Base-by-base conservation (phyloP, 108 stramenopile genomes). In the Chaetoceros muelleri region DNA sequence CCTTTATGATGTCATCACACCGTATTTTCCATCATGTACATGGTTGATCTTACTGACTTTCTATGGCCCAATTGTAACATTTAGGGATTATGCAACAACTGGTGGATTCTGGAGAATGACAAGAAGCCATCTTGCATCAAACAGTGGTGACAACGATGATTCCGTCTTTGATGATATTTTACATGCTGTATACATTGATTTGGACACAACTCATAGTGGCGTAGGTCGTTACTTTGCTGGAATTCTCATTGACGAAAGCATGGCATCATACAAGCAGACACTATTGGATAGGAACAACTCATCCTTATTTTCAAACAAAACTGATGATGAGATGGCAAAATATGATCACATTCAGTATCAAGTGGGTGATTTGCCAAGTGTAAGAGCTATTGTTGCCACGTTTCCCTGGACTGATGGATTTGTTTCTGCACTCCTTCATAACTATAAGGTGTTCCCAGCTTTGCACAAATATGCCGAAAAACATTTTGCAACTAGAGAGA, bases 391-490 rank as follows among this genome's bases (percentile, higher is more conserved):
- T 30, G 70, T 74, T 28, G 68, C 67, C 2, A 65, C 73, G 48
- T 85, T 87, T 59, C 79, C 82, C 10, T 76, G 66, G 55, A 84
- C 84, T 3, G 66, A 68, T 59, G 90, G 90, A 25, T 74, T 75
- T 45, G 73, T 75, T 45, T 92, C 90, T 28, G 62, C 72, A 7
- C 27, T 92, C 45, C 50, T 87, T 18, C 54, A 68, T 20, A 64
- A 69, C 31, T 83, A 70, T 66, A 84, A 84, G 75, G 82, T 87
- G 56, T 29, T 92, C 54, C 90, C 85, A 5, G 71, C 74, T 17
- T 66, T 87, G 65, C 73, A 65, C 52, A 64, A 77, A 48, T 66
- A 85, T 49, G 75, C 73, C 10, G 53, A 55, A 27, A 59, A 77
- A 48, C 53, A 69, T n/a, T 67, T 66, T 22, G 66, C 50, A n/a